Evolutionary conservation across 1,284 basidiomycete genomes (phyloP), one percentile per base, ranked within the genome.

Genomic region (Gymnopus androsaceus): DNA sequence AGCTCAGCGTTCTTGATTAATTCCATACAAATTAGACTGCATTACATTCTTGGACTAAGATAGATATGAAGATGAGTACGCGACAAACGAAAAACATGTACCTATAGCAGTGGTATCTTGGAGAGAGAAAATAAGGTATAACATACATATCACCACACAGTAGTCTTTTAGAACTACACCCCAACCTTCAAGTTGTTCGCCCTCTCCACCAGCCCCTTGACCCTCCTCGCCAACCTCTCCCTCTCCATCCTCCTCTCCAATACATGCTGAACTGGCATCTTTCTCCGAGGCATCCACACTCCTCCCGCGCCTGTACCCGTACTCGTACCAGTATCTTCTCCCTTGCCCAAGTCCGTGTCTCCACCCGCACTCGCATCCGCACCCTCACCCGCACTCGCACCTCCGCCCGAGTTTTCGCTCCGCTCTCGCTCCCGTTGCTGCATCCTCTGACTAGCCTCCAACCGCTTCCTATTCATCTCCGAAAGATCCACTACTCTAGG

Each of bases 401-500:
- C 67, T 86, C 81, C 75, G 85, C 89, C 73, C 81, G 82, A 23
- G 85, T 85, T 66, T 86, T 75, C 93, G 93, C 95, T 9, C 40
- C 69, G 72, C 41, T 70, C 70, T 9, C 19, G 1, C 8, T 42
- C 51, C 11, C 42, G n/a, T n/a, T n/a, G n/a, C n/a, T n/a, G n/a
- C n/a, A n/a, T 25, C 15, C 27, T 28, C 34, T 7, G 31, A 59
- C 74, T 78, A 25, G 70, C 69, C 56, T 81, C 76, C 15, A 72
- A 72, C 15, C 82, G 75, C 61, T 74, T 80, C 33, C 77, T 75
- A 54, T 82, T 80, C 55, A 86, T 65, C 21, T 71, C 75, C 0
- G 90, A 88, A 25, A 96, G 76, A 69, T 96, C 93, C 36, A 97
- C 88, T 36, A 97, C 85, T 7, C 83, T 81, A 0, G 91, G 87